A percentile compares a stretch with the other conserved stretches of the same genome.
Evolutionary conservation across 2,329 filamentous ascomycete species (phyloP).

Genomic region (Hansfordia pulvinata): DNA sequence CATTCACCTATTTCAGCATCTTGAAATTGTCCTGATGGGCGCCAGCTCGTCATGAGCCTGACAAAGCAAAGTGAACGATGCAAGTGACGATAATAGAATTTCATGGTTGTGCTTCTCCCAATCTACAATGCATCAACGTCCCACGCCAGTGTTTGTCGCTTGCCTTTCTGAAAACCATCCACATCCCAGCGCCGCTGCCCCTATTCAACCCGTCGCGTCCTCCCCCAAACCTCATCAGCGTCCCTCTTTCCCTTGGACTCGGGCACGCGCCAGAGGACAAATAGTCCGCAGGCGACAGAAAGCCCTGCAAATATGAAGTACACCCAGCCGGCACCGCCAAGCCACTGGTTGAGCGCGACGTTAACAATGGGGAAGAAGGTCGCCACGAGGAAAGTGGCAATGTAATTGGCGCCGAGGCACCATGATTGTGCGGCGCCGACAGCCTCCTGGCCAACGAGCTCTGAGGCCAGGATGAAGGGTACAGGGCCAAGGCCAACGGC

Average conservation of each 20-base stretch:
- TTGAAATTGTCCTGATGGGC: too few relatives aligned
- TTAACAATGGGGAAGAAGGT: slow-evolving; percentile 92
- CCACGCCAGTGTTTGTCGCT: slow-evolving; percentile 1
- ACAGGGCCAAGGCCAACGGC: slow-evolving; percentile 85
- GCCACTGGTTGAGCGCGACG: slow-evolving; percentile 46
- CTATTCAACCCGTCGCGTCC: slow-evolving; percentile 39
- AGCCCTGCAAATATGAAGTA: slow-evolving; percentile 84
- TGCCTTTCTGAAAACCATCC: neutral
- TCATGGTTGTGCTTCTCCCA: too few relatives aligned
- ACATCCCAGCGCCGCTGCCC: neutral
- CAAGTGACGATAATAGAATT: too few relatives aligned
- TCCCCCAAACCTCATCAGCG: slow-evolving; percentile 83
- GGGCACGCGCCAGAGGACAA: slow-evolving; percentile 63
- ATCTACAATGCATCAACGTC: slow-evolving; percentile 8
- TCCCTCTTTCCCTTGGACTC: slow-evolving; percentile 80
- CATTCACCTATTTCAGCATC: too few relatives aligned
- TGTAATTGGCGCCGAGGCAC: slow-evolving; percentile 76
- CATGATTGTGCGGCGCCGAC: slow-evolving; percentile 87
- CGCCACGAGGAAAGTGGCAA: slow-evolving; percentile 81
- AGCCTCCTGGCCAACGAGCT: slow-evolving; percentile 80
- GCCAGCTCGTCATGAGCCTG: too few relatives aligned
- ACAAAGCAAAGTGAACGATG: too few relatives aligned
- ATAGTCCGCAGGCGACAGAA: slow-evolving; percentile 53
- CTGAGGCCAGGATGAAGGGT: slow-evolving; percentile 85
- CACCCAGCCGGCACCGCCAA: slow-evolving; percentile 64